phyloP scores from a whole-genome alignment of 768 basidiomycete species.

The Gyrodon lividus region DNA sequence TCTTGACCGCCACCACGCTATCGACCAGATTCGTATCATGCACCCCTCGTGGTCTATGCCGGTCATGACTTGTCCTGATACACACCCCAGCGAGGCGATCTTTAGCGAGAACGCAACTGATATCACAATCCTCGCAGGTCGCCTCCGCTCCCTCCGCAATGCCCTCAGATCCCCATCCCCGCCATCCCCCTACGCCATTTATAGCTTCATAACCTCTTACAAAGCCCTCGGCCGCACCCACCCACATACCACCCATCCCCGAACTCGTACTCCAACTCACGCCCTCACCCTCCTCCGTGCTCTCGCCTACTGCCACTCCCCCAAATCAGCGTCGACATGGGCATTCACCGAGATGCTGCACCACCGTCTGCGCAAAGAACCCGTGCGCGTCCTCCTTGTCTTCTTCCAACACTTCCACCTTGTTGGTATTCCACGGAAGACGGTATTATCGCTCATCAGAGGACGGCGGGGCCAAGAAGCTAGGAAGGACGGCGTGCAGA shows the following conservation, averaged over 20 bases:
- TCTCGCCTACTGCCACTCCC: slow-evolving; percentile 23
- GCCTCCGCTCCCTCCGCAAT: slow-evolving; percentile 24
- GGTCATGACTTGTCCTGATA: background rate
- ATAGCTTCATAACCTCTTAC: slow-evolving; percentile 22
- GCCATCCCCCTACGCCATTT: slow-evolving; percentile 18
- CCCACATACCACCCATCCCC: too few relatives aligned
- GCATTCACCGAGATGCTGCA: slow-evolving; percentile 30
- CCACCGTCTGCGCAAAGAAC: slow-evolving; percentile 19
- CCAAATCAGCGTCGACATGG: slow-evolving; percentile 26
- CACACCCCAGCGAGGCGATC: background rate
- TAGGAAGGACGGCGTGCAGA: background rate
- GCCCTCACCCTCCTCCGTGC: slow-evolving; percentile 17
- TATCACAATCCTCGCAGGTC: slow-evolving; percentile 10
- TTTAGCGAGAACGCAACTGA: slow-evolving; percentile 4
- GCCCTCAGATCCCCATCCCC: slow-evolving; percentile 24
- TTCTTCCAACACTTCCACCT: slow-evolving; percentile 53
- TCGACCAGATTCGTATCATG: slow-evolving; percentile 8
- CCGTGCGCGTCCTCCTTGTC: slow-evolving; percentile 31
- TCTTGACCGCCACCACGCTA: slow-evolving; percentile 2
- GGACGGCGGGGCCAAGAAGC: slow-evolving; percentile 10
- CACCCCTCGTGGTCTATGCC: slow-evolving; percentile 15
- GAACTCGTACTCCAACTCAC: background rate
- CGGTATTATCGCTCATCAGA: slow-evolving; percentile 13
- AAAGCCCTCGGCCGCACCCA: slow-evolving; percentile 19
- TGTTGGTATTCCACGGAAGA: slow-evolving; percentile 49